Base-by-base conservation (phyloP, 208 protist species). In the Trypanosoma avium region DNA sequence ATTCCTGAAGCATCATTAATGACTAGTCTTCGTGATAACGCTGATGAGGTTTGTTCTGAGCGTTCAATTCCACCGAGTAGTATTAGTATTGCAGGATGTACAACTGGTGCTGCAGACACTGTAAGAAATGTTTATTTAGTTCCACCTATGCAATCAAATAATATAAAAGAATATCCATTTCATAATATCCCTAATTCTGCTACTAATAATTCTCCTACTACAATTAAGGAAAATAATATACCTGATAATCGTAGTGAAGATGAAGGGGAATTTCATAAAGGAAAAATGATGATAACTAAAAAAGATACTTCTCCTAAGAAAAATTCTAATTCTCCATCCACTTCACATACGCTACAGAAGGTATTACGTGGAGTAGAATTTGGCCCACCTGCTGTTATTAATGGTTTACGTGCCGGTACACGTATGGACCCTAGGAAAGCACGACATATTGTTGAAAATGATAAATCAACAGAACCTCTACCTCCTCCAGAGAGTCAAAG, bases 401-500 rank as follows among this genome's bases (percentile, higher is more conserved):
- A 57, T 21, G 88, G 85, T 2, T 78, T 95, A 24, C 79, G 81
- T 13, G 55, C 61, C 9, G 83, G 84, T 24, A 75, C 61, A 42
- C 82, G 82, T 26, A 92, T 95, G 88, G 78, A 88, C 58, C 83
- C 79, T 17, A 79, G 81, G n/a, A 68, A 78, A 60, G 67, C 40
- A 71, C 53, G 55, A 7, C 60, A 77, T 48, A 46, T 75, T 35
- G 77, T 56, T 38, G 76, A 80, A 35, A 61, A 79, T 22, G 46
- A 52, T 32, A 13, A 46, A 27, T 26, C 52, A 10, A 29, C 17
- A 6, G 26, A 1, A 6, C 3, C 30, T 15, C 15, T 67, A 2
- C 21, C 40, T 13, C 0, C 52, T 6, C 65, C 40, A 12, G 82
- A 77, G 40, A 62, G 65, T 33, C 75, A 90, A 57, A 94, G 84